phyloP scores from a whole-genome alignment of 768 basidiomycete genomes.

The Lactifluus hygrophoroides region DNA sequence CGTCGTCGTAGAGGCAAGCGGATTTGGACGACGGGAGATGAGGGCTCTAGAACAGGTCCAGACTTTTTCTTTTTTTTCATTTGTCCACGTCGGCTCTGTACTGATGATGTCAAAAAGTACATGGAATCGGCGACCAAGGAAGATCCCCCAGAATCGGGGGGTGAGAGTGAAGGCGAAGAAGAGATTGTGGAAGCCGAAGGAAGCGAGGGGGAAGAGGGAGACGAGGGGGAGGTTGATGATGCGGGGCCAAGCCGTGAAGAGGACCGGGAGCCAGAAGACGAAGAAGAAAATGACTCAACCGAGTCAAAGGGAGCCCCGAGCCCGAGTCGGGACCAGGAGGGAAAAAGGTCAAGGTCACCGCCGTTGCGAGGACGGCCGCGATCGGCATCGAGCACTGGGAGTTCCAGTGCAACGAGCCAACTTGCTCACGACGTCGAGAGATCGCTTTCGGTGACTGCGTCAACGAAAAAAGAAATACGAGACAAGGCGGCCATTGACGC shows the following conservation, averaged over 20 bases:
- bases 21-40: constrained; percentile 81
- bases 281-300: neutral
- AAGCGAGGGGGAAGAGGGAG: constrained; percentile 5
- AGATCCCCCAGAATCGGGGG: constrained; percentile 26
- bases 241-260: neutral
- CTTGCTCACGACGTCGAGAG: neutral
- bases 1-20: constrained; percentile 89
- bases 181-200: constrained; percentile 21
- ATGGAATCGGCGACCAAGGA: constrained; percentile 22
- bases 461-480: constrained; percentile 31
- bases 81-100: neutral
- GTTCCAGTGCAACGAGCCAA: neutral
- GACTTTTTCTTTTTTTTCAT: neutral
- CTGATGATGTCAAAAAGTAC: constrained; percentile 21
- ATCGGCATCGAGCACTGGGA: neutral
- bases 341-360: neutral
- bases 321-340: neutral
- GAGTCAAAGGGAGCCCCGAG: neutral
- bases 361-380: neutral
- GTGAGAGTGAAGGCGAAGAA: constrained; percentile 26
- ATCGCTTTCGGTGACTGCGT: neutral
- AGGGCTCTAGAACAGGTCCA: constrained; percentile 76
- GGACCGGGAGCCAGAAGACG: neutral
- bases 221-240: constrained; percentile 2
- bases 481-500: constrained; percentile 57